Evolutionary conservation across 495 filamentous ascomycete species (phyloP).

Genomic region (Penicillium pulvis): DNA sequence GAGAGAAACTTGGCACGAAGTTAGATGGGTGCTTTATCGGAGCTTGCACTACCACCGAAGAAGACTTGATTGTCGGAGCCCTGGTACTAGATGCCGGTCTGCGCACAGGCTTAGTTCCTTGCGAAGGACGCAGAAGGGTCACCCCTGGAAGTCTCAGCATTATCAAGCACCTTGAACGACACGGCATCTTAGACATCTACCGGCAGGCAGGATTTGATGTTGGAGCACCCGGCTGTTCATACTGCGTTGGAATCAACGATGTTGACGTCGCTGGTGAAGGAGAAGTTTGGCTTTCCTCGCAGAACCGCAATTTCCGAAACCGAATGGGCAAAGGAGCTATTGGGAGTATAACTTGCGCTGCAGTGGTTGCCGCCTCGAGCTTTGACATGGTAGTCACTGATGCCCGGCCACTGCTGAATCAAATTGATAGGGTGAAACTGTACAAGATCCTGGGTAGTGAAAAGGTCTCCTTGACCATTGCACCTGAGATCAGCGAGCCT

Average conservation of each 20-base stretch:
- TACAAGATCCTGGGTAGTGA: neutral
- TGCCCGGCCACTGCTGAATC: slow-evolving; percentile 3
- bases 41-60: slow-evolving; percentile 51
- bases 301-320: slow-evolving; percentile 52
- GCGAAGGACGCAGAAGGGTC: slow-evolving; percentile 39
- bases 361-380: slow-evolving; percentile 9
- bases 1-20: slow-evolving; percentile 26
- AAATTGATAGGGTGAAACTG: neutral
- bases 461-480: neutral
- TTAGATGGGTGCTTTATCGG: slow-evolving; percentile 53
- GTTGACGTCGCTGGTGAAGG: slow-evolving; percentile 43
- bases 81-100: slow-evolving; percentile 42
- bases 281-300: slow-evolving; percentile 48
- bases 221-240: slow-evolving; percentile 47
- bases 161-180: slow-evolving; percentile 30
- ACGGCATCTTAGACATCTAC: slow-evolving; percentile 41
- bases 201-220: slow-evolving; percentile 43
- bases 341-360: slow-evolving; percentile 44
- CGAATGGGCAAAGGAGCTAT: slow-evolving; percentile 50
- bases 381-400: slow-evolving; percentile 9
- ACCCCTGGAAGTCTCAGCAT: slow-evolving; percentile 45
- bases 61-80: slow-evolving; percentile 46
- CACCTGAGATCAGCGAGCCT: slow-evolving; percentile 5
- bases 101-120: slow-evolving; percentile 30
- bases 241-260: slow-evolving; percentile 47